Base-by-base conservation (phyloP, 129 eudicot species). In the Scalesia atractyloides region DNA sequence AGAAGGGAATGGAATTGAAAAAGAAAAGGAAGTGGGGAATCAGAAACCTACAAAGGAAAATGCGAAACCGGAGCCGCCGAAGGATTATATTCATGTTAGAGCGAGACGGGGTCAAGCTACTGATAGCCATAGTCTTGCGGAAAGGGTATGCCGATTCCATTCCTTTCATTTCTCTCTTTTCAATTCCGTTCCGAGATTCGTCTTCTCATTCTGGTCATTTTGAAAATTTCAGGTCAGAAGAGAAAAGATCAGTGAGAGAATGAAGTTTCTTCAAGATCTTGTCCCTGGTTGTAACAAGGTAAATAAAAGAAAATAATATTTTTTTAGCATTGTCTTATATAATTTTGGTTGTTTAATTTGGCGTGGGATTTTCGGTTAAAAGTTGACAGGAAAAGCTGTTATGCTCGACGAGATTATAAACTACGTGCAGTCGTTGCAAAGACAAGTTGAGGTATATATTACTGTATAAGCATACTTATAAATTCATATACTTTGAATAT, bases 261-360 rank as follows among this genome's bases (percentile, higher is more conserved):
- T 92, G 98, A 92, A 89, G 78, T 76, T 85, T 37, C 84, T 92
- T 17, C 98, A 92, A 78, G 96, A 89, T 85, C 98, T 92, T 73
- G 98, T 92, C 9, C 98, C 98, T 2, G 96, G 96, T 57, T 92
- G 96, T 88, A 92, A 89, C 82, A 92, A 92, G 90, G 97, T 91
- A 73, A n/a, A 30, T 4, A 8, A 13, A 47, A 24, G n/a, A 1
- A 20, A 39, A 16, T 7, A 7, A 19, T 16, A 30, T 26, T 4
- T 10, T 47, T 4, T 26, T 18, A 2, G 10, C 64, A n/a, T 41
- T 6, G 69, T 17, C 52, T 20, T 33, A 41, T 46, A 18, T 44
- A 36, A n/a, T 12, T 62, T 72, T 54, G 52, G 14, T 56, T 43
- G 48, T 59, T 59, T 56, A 61, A 69, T 50, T 73, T 77, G 67